Evolutionary conservation across 495 filamentous ascomycete species (phyloP).

Genomic region (Penicillium chermesinum): DNA sequence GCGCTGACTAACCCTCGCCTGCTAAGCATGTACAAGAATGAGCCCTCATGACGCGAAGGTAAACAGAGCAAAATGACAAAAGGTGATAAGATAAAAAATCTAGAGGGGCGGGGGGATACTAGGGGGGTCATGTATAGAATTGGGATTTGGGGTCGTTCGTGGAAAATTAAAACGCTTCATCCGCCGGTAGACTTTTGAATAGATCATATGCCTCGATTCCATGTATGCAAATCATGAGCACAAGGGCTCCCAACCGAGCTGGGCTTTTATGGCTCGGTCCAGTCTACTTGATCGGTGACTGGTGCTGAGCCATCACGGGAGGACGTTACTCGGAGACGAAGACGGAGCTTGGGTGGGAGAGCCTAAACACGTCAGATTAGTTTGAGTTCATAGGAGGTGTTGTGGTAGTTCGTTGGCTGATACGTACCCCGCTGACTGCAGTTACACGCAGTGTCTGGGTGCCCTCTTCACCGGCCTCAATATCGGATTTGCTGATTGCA

Average conservation of each 20-base stretch:
- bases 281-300: constrained; percentile 91
- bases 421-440: constrained; percentile 79
- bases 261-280: constrained; percentile 65
- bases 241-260: not conserved
- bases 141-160: constrained; percentile 12
- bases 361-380: constrained; percentile 30
- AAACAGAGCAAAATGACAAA: constrained; percentile 3
- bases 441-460: constrained; percentile 82
- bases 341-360: constrained; percentile 64
- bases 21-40: constrained; percentile 25
- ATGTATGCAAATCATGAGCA: not conserved
- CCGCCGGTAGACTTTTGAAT: constrained; percentile 14
- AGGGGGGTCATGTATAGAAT: constrained; percentile 15
- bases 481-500: constrained; percentile 72
- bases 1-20: not conserved
- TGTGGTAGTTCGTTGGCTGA: too few relatives aligned
- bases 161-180: constrained; percentile 18
- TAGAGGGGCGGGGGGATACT: constrained; percentile 8
- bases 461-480: constrained; percentile 74
- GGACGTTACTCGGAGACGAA: constrained; percentile 83
- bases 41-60: not conserved
- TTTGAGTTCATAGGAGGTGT: not conserved
- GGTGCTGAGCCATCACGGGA: constrained; percentile 59
- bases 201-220: constrained; percentile 2
- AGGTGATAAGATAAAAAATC: constrained; percentile 10